phyloP scores from a whole-genome alignment of 31 red algal species.

The Bonnemaisonia californica region DNA sequence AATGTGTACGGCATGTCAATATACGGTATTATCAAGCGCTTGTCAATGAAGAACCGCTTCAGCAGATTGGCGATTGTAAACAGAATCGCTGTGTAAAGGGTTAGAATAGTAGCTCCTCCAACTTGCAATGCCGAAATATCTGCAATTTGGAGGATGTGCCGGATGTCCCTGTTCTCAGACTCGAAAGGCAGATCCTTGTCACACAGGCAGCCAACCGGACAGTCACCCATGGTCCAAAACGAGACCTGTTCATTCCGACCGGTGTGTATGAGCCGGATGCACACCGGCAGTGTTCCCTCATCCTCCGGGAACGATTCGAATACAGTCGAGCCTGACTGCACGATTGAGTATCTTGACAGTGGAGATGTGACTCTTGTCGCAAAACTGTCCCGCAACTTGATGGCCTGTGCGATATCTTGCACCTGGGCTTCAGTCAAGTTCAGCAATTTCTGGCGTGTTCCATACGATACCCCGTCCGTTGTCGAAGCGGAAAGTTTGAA shows the following conservation, averaged over 20 bases:
- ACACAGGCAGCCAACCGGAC: not conserved
- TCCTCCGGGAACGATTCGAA: constrained; percentile 23
- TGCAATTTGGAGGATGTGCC: constrained; percentile 44
- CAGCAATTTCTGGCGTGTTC: not conserved
- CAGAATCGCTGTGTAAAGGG: constrained; percentile 57
- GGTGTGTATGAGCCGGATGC: constrained; percentile 21
- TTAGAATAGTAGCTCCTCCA: constrained; percentile 59
- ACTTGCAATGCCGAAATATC: constrained; percentile 41
- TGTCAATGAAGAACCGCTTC: constrained; percentile 46
- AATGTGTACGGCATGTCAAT: constrained; percentile 71
- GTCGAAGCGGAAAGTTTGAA: constrained; percentile 31
- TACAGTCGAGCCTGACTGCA: constrained; percentile 22
- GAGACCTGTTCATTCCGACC: not conserved
- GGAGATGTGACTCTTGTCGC: constrained; percentile 5
- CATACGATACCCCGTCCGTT: constrained; percentile 1
- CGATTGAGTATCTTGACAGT: constrained; percentile 37
- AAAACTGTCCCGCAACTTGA: not conserved
- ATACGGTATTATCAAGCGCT: constrained; percentile 37
- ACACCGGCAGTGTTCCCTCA: constrained; percentile 4
- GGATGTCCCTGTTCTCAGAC: not conserved
- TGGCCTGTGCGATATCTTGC: not conserved
- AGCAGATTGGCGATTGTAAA: constrained; percentile 45
- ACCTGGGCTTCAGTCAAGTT: not conserved
- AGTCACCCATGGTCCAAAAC: constrained; percentile 41
- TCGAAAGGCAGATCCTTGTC: not conserved